These are phyloP conservation scores for Ceratocystis cacaofunesta DNA, from an alignment of 2,329 filamentous ascomycete species.

Conservation along the genomic window DNA sequence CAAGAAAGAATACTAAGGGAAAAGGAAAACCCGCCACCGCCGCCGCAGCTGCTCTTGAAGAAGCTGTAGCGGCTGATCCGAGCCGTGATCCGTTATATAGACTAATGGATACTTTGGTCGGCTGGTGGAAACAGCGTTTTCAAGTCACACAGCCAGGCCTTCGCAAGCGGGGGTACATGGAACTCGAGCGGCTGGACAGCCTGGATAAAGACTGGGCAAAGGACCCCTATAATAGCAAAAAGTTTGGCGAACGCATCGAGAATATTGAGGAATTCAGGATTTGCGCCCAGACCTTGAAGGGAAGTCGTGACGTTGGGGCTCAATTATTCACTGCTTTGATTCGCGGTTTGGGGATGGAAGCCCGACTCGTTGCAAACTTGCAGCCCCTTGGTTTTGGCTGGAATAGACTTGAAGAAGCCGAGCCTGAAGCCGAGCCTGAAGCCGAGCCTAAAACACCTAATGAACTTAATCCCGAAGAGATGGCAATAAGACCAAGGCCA, in stretches of 20 bases:
- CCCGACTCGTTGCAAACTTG: constrained; percentile 67
- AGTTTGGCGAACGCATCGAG: constrained; percentile 64
- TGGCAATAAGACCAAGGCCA: background rate
- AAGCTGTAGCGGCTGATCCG: constrained; percentile 52
- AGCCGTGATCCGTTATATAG: constrained; percentile 68
- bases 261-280: constrained; percentile 52
- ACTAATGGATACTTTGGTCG: constrained; percentile 58
- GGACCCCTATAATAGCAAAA: constrained; percentile 43
- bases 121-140: constrained; percentile 83
- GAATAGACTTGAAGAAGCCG: constrained; percentile 71
- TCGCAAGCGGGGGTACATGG: constrained; percentile 80
- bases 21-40: constrained; percentile 25
- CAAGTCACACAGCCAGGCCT: constrained; percentile 61
- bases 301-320: constrained; percentile 74
- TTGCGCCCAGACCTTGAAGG: constrained; percentile 53
- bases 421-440: constrained; percentile 43
- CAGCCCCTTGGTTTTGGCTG: constrained; percentile 84
- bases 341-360: constrained; percentile 65
- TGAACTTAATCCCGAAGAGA: background rate
- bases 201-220: constrained; percentile 55
- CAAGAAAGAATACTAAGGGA: constrained; percentile 25
- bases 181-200: constrained; percentile 58
- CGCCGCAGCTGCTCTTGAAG: constrained; percentile 53
- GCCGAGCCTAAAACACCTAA: background rate
- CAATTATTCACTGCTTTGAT: constrained; percentile 82